Evolutionary conservation across 129 eudicot genomes (phyloP).

Genomic region (Arctium lappa): DNA sequence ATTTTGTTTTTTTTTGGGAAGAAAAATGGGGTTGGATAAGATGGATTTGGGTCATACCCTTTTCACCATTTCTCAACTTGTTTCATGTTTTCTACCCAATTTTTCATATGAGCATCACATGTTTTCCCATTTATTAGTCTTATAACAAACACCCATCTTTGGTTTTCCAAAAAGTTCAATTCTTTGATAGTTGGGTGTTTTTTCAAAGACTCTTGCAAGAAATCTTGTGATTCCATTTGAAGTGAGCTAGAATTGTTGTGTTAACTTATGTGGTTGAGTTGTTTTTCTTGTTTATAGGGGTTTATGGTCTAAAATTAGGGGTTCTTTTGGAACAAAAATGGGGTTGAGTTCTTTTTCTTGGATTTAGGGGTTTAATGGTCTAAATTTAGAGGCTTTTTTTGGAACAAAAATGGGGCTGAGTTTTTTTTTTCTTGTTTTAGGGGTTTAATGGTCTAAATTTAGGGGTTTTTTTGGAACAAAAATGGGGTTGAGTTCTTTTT

Average conservation of each 20-base stretch:
- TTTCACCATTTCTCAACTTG: slow-evolving; percentile 14
- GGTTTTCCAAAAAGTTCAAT: not conserved
- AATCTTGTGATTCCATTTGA: not conserved
- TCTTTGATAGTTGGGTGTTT: not conserved
- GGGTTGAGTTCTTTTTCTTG: slow-evolving; percentile 7
- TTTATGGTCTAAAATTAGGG: slow-evolving; percentile 16
- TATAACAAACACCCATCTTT: not conserved
- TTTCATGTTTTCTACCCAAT: slow-evolving; percentile 19
- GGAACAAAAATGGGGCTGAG: too few species aligned
- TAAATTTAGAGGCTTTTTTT: too few species aligned
- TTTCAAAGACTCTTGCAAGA: not conserved
- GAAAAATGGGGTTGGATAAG: too few species aligned
- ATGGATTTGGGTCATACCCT: slow-evolving; percentile 12
- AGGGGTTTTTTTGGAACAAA: too few species aligned
- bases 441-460: too few species aligned
- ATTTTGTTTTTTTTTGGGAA: too few species aligned
- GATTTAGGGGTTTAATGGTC: too few species aligned
- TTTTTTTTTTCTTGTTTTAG: too few species aligned
- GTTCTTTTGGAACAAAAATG: slow-evolving; percentile 29
- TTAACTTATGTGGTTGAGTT: not conserved
- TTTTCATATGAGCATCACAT: slow-evolving; percentile 17
- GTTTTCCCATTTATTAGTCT: slow-evolving; percentile 7
- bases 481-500: not conserved
- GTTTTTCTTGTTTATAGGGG: too few species aligned
- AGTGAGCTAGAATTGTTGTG: not conserved